Evolutionary conservation across 2,329 filamentous ascomycete genomes (phyloP).

Genomic region (Fusarium chuoi): DNA sequence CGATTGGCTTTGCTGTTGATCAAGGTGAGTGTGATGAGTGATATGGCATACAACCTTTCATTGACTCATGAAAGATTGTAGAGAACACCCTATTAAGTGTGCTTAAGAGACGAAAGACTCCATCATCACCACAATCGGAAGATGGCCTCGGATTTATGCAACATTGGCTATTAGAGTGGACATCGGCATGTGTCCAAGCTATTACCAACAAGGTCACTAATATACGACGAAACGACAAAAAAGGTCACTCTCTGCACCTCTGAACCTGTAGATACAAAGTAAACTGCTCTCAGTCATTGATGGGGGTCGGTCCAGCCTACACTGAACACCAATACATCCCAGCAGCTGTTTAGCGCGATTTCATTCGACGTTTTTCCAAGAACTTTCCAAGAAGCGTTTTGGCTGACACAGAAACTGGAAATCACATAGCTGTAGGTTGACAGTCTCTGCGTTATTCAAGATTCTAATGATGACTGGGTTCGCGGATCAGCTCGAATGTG

Average conservation of each 20-base stretch:
- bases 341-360: accelerated
- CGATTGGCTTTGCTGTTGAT: background rate
- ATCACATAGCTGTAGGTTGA: background rate
- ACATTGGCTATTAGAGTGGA: background rate
- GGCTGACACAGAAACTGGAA: accelerated
- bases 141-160: no score
- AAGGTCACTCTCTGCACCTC: accelerated
- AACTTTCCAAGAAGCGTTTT: background rate
- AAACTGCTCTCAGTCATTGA: background rate
- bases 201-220: background rate
- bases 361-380: background rate
- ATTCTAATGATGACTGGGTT: background rate
- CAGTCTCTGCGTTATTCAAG: background rate
- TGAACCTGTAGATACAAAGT: accelerated
- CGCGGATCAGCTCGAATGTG: background rate
- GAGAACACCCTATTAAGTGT: accelerated
- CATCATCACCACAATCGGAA: accelerated
- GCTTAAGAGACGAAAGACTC: accelerated
- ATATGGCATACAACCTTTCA: background rate
- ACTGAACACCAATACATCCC: accelerated
- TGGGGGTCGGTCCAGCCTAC: background rate
- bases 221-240: background rate
- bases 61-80: background rate
- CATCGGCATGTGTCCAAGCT: accelerated
- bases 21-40: background rate